These are phyloP conservation scores for Porogramme epimiltina DNA, from an alignment of 1,284 basidiomycete genomes.

Conservation along the genomic window DNA sequence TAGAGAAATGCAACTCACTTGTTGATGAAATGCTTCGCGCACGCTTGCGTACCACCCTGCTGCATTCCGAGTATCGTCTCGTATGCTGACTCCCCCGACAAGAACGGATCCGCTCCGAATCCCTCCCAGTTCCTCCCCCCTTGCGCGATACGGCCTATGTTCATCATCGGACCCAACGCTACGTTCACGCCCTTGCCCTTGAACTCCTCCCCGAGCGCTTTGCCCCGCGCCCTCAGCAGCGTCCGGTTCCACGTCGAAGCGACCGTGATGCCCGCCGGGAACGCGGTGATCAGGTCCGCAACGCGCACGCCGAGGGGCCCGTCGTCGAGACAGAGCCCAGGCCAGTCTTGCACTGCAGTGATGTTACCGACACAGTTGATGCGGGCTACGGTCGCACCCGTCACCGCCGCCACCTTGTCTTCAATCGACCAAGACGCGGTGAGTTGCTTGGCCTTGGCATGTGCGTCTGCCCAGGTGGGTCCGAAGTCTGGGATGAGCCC, in stretches of 20 bases:
- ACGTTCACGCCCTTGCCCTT: conserved; percentile 80
- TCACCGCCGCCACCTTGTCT: conserved; percentile 44
- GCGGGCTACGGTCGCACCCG: conserved; percentile 46
- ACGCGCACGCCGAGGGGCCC: conserved; percentile 47
- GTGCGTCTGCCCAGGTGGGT: conserved; percentile 42
- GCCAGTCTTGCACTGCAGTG: conserved; percentile 39
- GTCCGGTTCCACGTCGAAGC: conserved; percentile 65
- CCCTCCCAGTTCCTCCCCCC: conserved; percentile 88
- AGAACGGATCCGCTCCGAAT: conserved; percentile 78
- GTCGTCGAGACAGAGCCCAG: conserved; percentile 71
- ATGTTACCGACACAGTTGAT: conserved; percentile 48
- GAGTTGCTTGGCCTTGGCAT: conserved; percentile 38
- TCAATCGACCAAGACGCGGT: conserved; percentile 39
- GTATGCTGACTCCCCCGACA: conserved; percentile 72
- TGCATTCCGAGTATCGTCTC: conserved; percentile 80
- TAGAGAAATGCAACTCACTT: conserved; percentile 49
- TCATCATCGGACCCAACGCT: too few relatives aligned
- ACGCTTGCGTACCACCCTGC: conserved; percentile 69
- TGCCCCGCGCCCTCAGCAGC: conserved; percentile 73
- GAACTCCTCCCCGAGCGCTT: conserved; percentile 79
- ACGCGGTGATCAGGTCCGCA: conserved; percentile 56
- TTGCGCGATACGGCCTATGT: conserved; percentile 56
- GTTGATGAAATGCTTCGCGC: too few relatives aligned
- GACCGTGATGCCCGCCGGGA: conserved; percentile 61
- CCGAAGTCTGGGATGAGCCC: conserved; percentile 51